Base-by-base conservation (phyloP, 306 rosid genomes). In the Neltuma alba region DNA sequence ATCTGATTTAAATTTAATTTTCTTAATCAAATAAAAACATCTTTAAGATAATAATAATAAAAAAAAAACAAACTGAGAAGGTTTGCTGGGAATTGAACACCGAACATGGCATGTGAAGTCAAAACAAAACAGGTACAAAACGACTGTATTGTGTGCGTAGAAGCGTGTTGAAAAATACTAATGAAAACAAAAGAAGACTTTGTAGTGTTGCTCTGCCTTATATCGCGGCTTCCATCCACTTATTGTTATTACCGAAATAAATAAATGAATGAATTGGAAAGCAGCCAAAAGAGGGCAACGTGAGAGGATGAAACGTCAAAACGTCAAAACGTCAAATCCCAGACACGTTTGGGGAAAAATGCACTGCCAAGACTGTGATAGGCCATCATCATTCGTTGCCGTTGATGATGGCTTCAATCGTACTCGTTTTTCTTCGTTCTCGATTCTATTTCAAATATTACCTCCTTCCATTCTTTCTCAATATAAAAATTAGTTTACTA, bases 101-200 rank as follows among this genome's bases (percentile, higher is more conserved):
- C 23, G 76, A 65, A 52, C 41, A 30, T n/a, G 48, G 54, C 70
- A 68, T 72, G 76, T 72, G 83, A 80, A 79, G 78, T 72, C 84
- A 82, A 82, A 85, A 70, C 10, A 42, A 75, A 13, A 60, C 50
- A 67, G 16, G 50, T 42, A 37, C 16, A 21, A 0, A 38, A 20
- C 72, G 76, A 79, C 58, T 79, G 89, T 86, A 72, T 72, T 60
- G 40, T 11, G 9, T 33, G 78, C 75, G 78, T 72, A 72, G 44
- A 86, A 79, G 84, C 86, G 89, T 52, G 89, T 86, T 86, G 89
- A 85, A 71, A 69, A 28, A 45, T 21, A 70, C 13, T 11, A 48
- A 34, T 52, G 52, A 52, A 68, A 79, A 79, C 47, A 69, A 79
- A 77, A 66, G 20, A 60, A 30, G 68, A 9, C 16, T 30, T 4